phyloP scores from a whole-genome alignment of 192 early-diverging fungal species.

The Podila clonocystis region DNA sequence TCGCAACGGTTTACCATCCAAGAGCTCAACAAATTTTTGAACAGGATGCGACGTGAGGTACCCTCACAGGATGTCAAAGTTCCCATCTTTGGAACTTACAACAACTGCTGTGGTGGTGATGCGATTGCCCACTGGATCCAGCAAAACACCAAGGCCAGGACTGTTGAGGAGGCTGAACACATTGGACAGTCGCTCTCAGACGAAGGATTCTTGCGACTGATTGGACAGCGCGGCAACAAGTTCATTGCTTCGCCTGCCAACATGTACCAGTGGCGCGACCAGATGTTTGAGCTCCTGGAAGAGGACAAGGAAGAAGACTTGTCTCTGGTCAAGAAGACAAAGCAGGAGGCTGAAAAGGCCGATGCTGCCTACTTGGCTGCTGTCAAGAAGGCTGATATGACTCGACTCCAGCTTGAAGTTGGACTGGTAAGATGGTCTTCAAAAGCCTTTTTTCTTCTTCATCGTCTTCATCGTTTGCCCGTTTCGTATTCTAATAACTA shows the following conservation, averaged over 20 bases:
- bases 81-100: slow-evolving; percentile 72
- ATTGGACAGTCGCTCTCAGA: slow-evolving; percentile 77
- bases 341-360: slow-evolving; percentile 71
- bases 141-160: slow-evolving; percentile 69
- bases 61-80: slow-evolving; percentile 72
- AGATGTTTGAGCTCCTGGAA: slow-evolving; percentile 62
- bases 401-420: slow-evolving; percentile 76
- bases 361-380: slow-evolving; percentile 72
- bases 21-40: slow-evolving; percentile 70
- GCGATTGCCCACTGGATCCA: slow-evolving; percentile 79
- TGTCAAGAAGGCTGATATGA: slow-evolving; percentile 70
- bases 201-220: slow-evolving; percentile 70
- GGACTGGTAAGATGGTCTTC: slow-evolving; percentile 55
- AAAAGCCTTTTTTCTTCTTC: background rate
- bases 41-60: slow-evolving; percentile 69
- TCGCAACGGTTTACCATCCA: slow-evolving; percentile 66
- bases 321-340: slow-evolving; percentile 42
- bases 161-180: slow-evolving; percentile 68
- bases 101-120: slow-evolving; percentile 71
- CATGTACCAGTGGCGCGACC: slow-evolving; percentile 79
- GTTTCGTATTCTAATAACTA: background rate
- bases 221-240: slow-evolving; percentile 74
- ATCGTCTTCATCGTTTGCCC: background rate
- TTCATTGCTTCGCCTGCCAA: slow-evolving; percentile 68
- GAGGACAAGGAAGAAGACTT: slow-evolving; percentile 47